Evolutionary conservation across 768 basidiomycete species (phyloP).

Genomic region (Boletus coccyginus): DNA sequence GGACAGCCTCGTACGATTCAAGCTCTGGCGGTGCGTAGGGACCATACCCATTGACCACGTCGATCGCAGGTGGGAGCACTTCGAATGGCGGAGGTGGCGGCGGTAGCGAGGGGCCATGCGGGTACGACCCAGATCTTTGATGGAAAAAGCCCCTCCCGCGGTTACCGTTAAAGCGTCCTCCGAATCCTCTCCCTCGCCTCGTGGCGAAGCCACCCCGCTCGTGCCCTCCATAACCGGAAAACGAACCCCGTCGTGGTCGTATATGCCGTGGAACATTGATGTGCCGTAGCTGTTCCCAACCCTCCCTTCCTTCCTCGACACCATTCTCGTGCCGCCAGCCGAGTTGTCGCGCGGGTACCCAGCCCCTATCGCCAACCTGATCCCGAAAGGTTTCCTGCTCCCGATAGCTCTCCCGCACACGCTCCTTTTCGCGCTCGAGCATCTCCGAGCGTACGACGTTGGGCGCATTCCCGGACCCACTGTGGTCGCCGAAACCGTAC

Average conservation of each 20-base stretch:
- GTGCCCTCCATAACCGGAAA: slow-evolving; percentile 29
- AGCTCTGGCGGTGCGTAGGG: slow-evolving; percentile 32
- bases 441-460: slow-evolving; percentile 28
- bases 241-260: slow-evolving; percentile 35
- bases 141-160: slow-evolving; percentile 35
- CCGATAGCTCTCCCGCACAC: slow-evolving; percentile 7
- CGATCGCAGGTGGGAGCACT: slow-evolving; percentile 22
- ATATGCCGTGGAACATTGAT: slow-evolving; percentile 14
- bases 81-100: slow-evolving; percentile 28
- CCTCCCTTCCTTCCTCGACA: slow-evolving; percentile 21
- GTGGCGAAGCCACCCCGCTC: slow-evolving; percentile 30
- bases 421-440: slow-evolving; percentile 27
- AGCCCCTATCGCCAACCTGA: slow-evolving; percentile 18
- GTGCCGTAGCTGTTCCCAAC: slow-evolving; percentile 22
- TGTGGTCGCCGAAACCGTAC: slow-evolving; percentile 55
- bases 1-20: slow-evolving; percentile 26
- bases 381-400: slow-evolving; percentile 15
- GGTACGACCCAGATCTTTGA: slow-evolving; percentile 32
- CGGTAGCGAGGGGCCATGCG: slow-evolving; percentile 23
- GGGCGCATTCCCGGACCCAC: slow-evolving; percentile 36
- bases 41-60: slow-evolving; percentile 29
- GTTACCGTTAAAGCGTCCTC: slow-evolving; percentile 38
- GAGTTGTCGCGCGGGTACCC: slow-evolving; percentile 13
- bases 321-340: slow-evolving; percentile 27
- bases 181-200: slow-evolving; percentile 37